Base-by-base conservation (phyloP, 441 rosid genomes). In the Sinapis alba region DNA sequence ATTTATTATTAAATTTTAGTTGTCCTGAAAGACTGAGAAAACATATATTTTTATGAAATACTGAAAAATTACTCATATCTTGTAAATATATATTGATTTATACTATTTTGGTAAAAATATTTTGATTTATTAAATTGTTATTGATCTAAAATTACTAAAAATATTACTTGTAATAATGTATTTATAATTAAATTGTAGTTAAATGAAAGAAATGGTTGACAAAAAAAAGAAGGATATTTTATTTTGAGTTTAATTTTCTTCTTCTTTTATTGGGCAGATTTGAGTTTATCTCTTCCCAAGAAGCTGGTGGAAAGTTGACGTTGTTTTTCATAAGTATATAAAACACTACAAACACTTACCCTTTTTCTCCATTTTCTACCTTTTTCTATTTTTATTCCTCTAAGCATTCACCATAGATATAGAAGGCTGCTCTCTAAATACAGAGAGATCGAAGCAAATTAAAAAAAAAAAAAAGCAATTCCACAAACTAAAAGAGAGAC, bases 261-360 rank as follows among this genome's bases (percentile, higher is more conserved):
- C 27, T 61, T 9, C 34, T 45, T 18, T 18, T 18, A 50, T 16
- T 50, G 21, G 23, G 23, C 21, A 7, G 21, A 16, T 7, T 45
- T 43, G 58, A 53, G 62, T 13, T 64, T 28, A 62, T 1, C 30
- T 27, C 58, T 71, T 53, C 38, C 50, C 50, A 78, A n/a, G 18
- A 47, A 6, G 18, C 41, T 71, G 59, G 73, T 71, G 69, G 62
- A 60, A 71, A 65, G 69, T 51, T 60, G 60, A 51, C 27, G 32
- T 28, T 71, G 60, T 71, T 69, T 57, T 56, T 16, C 65, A 65
- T 26, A 8, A 53, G 58, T 10, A 53, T 18, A 50, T 53, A 53
- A 8, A 18, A 53, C 16, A 15, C 18, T 16, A 2, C 54, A 51
- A 51, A 53, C 13, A 19, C 58, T 19, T 53, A 19, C 58, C n/a